Evolutionary conservation across 257 asterid genomes (phyloP).

Genomic region (Salvia rosmarinus): DNA sequence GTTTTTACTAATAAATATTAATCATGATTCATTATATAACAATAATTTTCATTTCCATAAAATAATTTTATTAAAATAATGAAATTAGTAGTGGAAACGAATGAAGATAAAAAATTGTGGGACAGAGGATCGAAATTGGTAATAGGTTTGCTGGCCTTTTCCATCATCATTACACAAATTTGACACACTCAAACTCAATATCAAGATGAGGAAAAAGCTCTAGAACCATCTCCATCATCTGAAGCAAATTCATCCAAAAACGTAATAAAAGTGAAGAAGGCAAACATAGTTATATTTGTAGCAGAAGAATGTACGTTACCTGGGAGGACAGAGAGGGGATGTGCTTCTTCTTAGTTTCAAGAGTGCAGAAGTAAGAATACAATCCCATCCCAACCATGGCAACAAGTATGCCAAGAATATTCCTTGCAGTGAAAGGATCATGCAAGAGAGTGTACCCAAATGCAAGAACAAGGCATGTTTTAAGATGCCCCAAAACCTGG

Average conservation of each 20-base stretch:
- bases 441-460: slow-evolving; percentile 83
- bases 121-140: too few species aligned
- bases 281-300: not conserved
- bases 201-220: not conserved
- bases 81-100: too few species aligned
- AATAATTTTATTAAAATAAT: too few species aligned
- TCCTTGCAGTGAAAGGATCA: slow-evolving; percentile 82
- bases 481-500: slow-evolving; percentile 85
- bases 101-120: too few species aligned
- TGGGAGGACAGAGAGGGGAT: slow-evolving; percentile 35
- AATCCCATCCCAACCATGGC: slow-evolving; percentile 88
- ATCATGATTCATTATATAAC: too few species aligned
- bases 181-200: not conserved
- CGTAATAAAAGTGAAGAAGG: not conserved
- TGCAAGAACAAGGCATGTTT: slow-evolving; percentile 83
- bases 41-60: too few species aligned
- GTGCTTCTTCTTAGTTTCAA: slow-evolving; percentile 68
- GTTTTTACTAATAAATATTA: too few species aligned
- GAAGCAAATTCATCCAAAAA: not conserved
- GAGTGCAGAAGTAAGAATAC: slow-evolving; percentile 81
- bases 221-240: too few species aligned
- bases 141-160: too few species aligned
- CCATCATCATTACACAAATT: too few species aligned
- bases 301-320: slow-evolving; percentile 24
- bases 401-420: slow-evolving; percentile 71